Percentiles rank a stretch among this genome's conserved stretches.
Conservation (phyloP, 2,329 filamentous ascomycete species). For the Cladosporium sp. region DNA sequence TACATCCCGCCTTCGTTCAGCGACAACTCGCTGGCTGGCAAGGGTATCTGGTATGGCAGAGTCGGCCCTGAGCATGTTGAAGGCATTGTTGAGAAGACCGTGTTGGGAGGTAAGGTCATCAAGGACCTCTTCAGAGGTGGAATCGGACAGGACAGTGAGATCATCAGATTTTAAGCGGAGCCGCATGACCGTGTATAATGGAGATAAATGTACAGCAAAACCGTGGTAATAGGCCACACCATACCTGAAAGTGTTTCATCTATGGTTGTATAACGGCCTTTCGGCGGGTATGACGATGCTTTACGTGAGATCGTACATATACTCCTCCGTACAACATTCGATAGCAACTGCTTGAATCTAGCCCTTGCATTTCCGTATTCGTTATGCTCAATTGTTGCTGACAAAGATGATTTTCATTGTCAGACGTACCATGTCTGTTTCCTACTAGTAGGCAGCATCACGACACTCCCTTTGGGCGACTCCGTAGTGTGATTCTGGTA, state of each 20-base stretch:
- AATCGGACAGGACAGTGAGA: conserved; percentile 45
- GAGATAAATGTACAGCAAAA: background rate
- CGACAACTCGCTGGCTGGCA: conserved; percentile 62
- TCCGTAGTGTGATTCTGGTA: conserved; percentile 15
- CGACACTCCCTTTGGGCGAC: conserved; percentile 12
- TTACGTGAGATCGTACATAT: background rate
- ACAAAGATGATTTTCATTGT: background rate
- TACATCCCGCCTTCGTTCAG: conserved; percentile 64
- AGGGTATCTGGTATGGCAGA: conserved; percentile 79
- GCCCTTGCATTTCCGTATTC: background rate
- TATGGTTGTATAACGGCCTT: background rate
- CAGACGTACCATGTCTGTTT: background rate
- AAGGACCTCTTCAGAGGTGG: conserved; percentile 71
- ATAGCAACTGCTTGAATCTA: background rate
- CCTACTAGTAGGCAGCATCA: background rate
- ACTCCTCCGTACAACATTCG: background rate
- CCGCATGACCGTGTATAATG: background rate
- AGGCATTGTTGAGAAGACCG: conserved; percentile 71
- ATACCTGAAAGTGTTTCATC: background rate
- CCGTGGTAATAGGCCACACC: background rate
- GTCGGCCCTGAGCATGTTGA: conserved; percentile 75
- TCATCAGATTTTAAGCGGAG: conserved; percentile 29
- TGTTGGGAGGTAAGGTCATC: conserved; percentile 66
- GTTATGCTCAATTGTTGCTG: background rate
- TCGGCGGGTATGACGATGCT: too few species aligned